phyloP scores from a whole-genome alignment of 768 basidiomycete species.

The Suillus tomentosus region DNA sequence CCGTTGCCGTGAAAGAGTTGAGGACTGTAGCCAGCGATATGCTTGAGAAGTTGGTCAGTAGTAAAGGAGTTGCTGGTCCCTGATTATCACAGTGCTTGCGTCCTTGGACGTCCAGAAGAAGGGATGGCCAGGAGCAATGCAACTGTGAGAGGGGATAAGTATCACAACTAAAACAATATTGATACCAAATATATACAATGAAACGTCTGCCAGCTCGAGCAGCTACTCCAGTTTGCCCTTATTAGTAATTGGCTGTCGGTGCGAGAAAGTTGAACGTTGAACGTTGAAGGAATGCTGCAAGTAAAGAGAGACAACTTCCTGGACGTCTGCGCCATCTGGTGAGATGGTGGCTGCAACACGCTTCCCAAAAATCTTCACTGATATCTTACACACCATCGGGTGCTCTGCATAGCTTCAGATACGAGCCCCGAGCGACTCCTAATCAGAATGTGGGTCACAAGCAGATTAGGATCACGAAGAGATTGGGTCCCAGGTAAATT shows the following conservation, averaged over 20 bases:
- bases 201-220: too few relatives aligned
- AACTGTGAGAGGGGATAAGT: neutral
- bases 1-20: neutral
- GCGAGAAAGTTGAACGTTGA: neutral
- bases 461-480: neutral
- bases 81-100: neutral
- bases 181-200: neutral
- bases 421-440: neutral
- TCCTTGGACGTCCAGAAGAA: neutral
- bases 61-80: neutral
- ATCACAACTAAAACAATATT: neutral
- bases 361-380: neutral
- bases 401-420: neutral
- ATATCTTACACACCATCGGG: neutral
- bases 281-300: neutral
- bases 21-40: neutral
- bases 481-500: neutral
- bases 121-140: neutral
- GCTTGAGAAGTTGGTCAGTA: neutral
- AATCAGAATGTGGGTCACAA: neutral
- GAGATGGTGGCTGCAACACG: neutral
- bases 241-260: too few relatives aligned
- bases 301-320: neutral
- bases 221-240: too few relatives aligned
- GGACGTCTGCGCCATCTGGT: too few relatives aligned